Base-by-base conservation (phyloP, 2,329 filamentous ascomycete species). In the Aspergillus aculeatinus region DNA sequence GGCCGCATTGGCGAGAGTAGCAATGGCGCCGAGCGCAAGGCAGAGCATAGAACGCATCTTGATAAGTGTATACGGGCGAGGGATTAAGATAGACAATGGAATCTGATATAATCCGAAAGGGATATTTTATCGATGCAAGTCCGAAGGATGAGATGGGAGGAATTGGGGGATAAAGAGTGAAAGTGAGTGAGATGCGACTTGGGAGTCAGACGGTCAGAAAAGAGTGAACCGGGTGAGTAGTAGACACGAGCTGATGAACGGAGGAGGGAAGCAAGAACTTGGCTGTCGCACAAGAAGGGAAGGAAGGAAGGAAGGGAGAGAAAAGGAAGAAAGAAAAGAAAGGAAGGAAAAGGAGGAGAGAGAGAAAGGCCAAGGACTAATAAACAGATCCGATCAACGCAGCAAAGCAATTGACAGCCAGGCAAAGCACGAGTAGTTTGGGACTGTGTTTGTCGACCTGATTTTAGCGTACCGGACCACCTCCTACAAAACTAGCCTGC, bases 11-110 rank as follows among this genome's bases (percentile, higher is more conserved):
- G 75, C 76, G 19, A 81, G 65, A 55, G 79, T 77, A 59, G 79
- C 78, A 63, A 82, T 67, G 62, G 79, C 71, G 65, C 80, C 77
- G 61, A 81, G 62, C 63, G 80, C 64, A 52, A 79, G 54, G 58
- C 77, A 74, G 69, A 74, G 63, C 63, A 77, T 65, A 71, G 80
- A 76, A 63, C 77, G 76, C 82, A 83, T 84, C 35, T 65, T 79
- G 72, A 64, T 51, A 16, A 31, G 10, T 50, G 48, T 14, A 29
- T 48, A 35, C 23, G 27, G 35, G 42, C 33, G 31, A 61, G 61
- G 50, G 19, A 55, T 29, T 33, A 35, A 48, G 25, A 48, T 35
- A 48, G 52, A 61, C 54, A 49, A 53, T 31, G 58, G 58, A 27
- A 16, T 62, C 29, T 57, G 52, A 35, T 39, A 48, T 19, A 56